A percentile compares a stretch with the other conserved stretches of the same genome.
These are phyloP conservation scores for Fusarium euwallaceae DNA, from an alignment of 2,329 filamentous ascomycete genomes.

Conservation along the genomic window DNA sequence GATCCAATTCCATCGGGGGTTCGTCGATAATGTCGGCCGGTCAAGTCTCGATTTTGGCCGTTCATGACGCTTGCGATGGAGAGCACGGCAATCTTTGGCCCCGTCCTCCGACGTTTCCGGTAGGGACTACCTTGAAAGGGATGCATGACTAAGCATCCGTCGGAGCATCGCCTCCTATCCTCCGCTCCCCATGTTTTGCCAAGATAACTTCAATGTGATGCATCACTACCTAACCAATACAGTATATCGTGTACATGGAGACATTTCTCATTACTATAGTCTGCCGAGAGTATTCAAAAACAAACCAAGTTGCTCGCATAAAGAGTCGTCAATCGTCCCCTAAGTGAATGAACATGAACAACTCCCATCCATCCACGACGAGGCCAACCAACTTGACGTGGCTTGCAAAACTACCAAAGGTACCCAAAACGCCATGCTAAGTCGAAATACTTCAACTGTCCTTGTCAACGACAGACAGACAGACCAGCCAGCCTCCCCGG, in stretches of 20 bases:
- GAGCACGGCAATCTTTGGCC: slow-evolving; percentile 48
- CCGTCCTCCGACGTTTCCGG: slow-evolving; percentile 48
- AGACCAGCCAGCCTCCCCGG: not conserved
- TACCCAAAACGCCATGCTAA: slow-evolving; percentile 13
- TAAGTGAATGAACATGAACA: not conserved
- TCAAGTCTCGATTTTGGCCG: slow-evolving; percentile 21
- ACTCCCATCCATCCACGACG: not conserved
- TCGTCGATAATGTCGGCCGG: slow-evolving; percentile 33
- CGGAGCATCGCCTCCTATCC: slow-evolving; percentile 22
- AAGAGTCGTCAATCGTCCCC: not conserved
- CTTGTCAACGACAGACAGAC: not conserved
- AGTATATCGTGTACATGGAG: not conserved
- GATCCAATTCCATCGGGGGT: slow-evolving; percentile 52
- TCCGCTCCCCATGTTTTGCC: not conserved
- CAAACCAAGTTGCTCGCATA: not conserved
- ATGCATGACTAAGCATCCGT: slow-evolving; percentile 38
- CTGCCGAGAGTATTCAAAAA: slow-evolving; percentile 1
- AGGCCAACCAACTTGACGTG: not conserved
- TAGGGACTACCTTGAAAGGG: not conserved
- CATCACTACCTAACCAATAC: not conserved
- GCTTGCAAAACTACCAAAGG: not conserved
- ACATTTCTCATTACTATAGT: slow-evolving; percentile 7
- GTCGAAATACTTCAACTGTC: not conserved
- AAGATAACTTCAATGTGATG: not conserved
- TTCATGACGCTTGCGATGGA: slow-evolving; percentile 23